Evolutionary conservation across 345 rosid species (phyloP), one percentile per base, ranked within the genome.

Genomic region (Abelmoschus esculentus): DNA sequence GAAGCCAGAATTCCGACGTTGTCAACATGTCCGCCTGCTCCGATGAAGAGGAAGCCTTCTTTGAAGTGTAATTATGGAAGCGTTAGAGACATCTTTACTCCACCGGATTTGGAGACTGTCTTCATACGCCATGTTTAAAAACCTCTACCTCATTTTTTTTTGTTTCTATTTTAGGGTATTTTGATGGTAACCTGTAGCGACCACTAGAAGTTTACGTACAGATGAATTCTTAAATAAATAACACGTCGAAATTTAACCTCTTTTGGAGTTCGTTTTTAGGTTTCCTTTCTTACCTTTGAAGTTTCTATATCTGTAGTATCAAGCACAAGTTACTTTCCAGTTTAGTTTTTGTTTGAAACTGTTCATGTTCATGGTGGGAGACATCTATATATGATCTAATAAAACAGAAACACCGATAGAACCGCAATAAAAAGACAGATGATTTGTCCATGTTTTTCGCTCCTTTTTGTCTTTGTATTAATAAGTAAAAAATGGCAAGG

Each of bases 21-120:
- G 17, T 59, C 69, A 46, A 73, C 89, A 7, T 90, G 95, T 61
- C 95, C 97, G 17, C 85, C 89, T 22, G 83, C 97, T 3, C 97
- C 95, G 1, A 84, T 79, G 83, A 90, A 88, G 75, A 77, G 83
- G 19, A 90, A 83, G 63, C 66, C 83, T 50, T 52, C 86, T 26
- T 59, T 70, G 34, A 88, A 83, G 70, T 75, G 80, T 67, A 71
- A 80, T 19, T 72, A 72, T 59, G 74, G 73, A 61, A 67, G 70
- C 2, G 70, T 67, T 53, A 77, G 84, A 55, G 82, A 69, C 46
- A 85, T 79, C 78, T 87, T 87, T n/a, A 71, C 77, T 70, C 89
- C 91, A 6, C 87, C 86, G 17, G 89, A 87, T 67, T 83, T 87
- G 56, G 91, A 87, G 63, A 77, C 80, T 47, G 86, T 85, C 46